Evolutionary conservation across 1,139 yeast genomes (phyloP), one percentile per base, ranked within the genome.

Genomic region (Diutina siamensis): DNA sequence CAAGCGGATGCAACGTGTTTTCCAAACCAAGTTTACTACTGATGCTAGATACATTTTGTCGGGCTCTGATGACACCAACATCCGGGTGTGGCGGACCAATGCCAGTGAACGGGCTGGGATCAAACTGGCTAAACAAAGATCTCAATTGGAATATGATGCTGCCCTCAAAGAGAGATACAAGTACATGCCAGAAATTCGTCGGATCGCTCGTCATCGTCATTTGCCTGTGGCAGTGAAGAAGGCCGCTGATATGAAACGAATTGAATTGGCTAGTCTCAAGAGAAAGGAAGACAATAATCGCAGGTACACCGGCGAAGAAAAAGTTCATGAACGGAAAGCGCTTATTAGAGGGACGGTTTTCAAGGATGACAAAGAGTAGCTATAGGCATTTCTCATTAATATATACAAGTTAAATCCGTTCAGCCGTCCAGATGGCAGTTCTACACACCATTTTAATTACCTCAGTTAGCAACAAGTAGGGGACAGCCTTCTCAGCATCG

Each of bases 1-100:
- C 21, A 88, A 87, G 68, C 77, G 99, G 59, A 92, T 92, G 99
- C 99, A 92, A 67, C 82, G 92, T 51, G 83, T 92, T 9, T 87
- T 89, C 63, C 76, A 84, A 49, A 87, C 83, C 38, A 80, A 82
- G 52, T 94, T 72, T 62, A 78, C 95, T 8, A 86, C 87, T 74
- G 99, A 92, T 62, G 73, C 95, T 46, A 79, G 82, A 57, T 92
- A 88, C 62, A 78, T 94, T 36, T 67, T 89, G 48, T 78, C 88
- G 51, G 98, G 97, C 15, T 86, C 96, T 2, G 98, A 92, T 63
- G 99, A 92, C 61, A 94, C 97, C 53, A 94, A 94, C 61, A 79
- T 94, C 40, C 74, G 99, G 55, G 61, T 94, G 48, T 92, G 99
- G 99, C 74, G 98, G 63, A 65, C 94, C 13, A 75, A 74, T 46